Evolutionary conservation across 2,329 filamentous ascomycete species (phyloP), one percentile per base, ranked within the genome.

Genomic region (Calonectria crousiana): DNA sequence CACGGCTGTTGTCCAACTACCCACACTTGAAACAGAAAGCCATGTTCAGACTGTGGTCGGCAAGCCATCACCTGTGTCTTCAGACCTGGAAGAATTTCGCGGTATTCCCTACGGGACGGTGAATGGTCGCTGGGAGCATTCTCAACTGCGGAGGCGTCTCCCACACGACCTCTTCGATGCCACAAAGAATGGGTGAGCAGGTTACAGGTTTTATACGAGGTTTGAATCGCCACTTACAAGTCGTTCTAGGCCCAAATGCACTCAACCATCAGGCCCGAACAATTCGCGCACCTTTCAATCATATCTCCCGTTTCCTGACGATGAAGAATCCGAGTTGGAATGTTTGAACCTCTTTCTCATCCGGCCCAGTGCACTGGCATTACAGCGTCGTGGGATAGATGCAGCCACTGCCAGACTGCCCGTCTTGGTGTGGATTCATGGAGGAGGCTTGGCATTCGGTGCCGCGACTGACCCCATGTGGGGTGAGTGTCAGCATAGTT

Each of bases 391-490:
- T 13, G 68, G 58, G 1, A 32, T 64, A 18, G 56, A 64, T 16
- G 16, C n/a, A 4, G 52, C 41, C 14, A 44, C 38, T 9, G 20
- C 68, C 14, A n/a, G 6, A 6, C 56, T 70, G 2, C 68, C 68
- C 14, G 68, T 70, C 18, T 20, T 70, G 5, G 68, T 44, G 38
- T 70, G 44, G 41, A 70, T 70, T 53, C 68, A 70, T 65, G 68
- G 68, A 6, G 68, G 68, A 23, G 56, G 41, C 58, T 64, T 64
- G n/a, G 53, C 53, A n/a, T 64, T 51, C n/a, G 68, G 68, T 28
- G 56, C 68, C 11, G 58, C 44, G 18, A 70, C 38, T 26, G 32
- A 53, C 56, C 53, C 66, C 6, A 60, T 68, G 36, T 68, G 66
- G 66, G 66, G 66, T 58, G 36, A 68, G 66, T 68, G 13, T 5